Conservation (phyloP, 2,329 filamentous ascomycete genomes). For the Trichoderma sp. region DNA sequence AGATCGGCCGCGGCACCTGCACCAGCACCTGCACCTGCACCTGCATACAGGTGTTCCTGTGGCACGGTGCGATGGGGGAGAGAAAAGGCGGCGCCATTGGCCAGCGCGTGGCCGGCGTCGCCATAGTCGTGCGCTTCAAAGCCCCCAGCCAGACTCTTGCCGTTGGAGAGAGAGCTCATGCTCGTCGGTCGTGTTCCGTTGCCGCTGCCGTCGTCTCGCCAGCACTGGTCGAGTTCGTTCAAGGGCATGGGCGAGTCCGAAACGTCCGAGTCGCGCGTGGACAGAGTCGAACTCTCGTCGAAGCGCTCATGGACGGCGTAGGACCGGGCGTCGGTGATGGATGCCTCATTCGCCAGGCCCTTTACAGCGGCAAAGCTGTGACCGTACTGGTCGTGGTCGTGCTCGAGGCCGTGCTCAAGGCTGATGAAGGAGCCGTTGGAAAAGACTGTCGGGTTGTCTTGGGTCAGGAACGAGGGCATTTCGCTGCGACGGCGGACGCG, state of each 20-base stretch:
- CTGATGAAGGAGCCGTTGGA: constrained; percentile 47
- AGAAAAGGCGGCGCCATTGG: constrained; percentile 34
- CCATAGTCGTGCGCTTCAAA: constrained; percentile 34
- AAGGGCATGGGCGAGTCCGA: constrained; percentile 49
- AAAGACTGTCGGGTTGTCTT: constrained; percentile 48
- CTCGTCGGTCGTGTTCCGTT: constrained; percentile 50
- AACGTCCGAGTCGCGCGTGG: constrained; percentile 54
- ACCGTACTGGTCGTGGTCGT: constrained; percentile 35
- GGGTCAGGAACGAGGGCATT: constrained; percentile 59
- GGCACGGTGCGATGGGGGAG: constrained; percentile 37
- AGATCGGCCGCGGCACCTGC: constrained; percentile 21
- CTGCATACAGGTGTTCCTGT: constrained; percentile 22
- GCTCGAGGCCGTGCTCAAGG: constrained; percentile 39
- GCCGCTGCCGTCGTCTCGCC: constrained; percentile 30
- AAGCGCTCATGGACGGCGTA: constrained; percentile 54
- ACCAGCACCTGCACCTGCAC: constrained; percentile 10
- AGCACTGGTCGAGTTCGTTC: constrained; percentile 38
- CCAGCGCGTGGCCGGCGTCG: constrained; percentile 29
- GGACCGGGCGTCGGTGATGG: constrained; percentile 45
- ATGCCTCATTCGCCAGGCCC: constrained; percentile 40
- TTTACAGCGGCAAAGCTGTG: constrained; percentile 39
- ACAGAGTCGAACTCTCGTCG: constrained; percentile 57
- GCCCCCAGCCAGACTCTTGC: constrained; percentile 46
- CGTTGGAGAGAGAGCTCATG: constrained; percentile 62
- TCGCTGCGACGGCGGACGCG: constrained; percentile 31